Evolutionary conservation across 169 alveolate genomes (phyloP), one percentile per base, ranked within the genome.

Genomic region (Besnoitia besnoiti): DNA sequence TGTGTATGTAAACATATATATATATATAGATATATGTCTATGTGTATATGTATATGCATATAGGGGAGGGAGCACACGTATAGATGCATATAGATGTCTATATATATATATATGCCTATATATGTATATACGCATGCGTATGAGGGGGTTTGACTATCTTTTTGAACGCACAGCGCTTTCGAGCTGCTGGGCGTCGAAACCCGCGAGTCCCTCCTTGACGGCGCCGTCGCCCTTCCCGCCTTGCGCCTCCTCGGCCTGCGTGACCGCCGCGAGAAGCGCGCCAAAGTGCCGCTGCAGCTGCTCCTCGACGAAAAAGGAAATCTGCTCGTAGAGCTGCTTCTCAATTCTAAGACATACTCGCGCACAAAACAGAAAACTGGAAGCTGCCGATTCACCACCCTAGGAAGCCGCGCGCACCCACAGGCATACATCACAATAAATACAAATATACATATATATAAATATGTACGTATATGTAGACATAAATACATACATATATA

Each of bases 241-340:
- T 42, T 39, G 42, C 1, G 39, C 67, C 27, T 14, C 67, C 37
- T 88, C 92, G 21, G 85, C 85, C 19, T 27, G 30, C 44, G 30
- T 30, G 47, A 88, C 92, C 30, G 46, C 37, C 3, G 85, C 33
- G 49, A 88, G 33, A 44, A 88, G 85, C 1, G 33, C 44, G 5
- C 50, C 84, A 40, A 88, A 88, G 46, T 73, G 67, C 19, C 49
- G 33, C 79, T 46, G 51, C 85, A 61, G 85, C 67, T 88, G 92
- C 30, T 55, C 92, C 14, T 88, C 92, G 55, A 61, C 92, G 75
- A 50, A 88, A 35, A 59, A 49, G 76, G 44, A 19, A 24, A 88
- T 59, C 30, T 88, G 92, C 49, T 88, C 88, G 62, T 44, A 50
- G 37, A 88, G 37, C 21, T 33, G 67, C 59, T 61, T 24, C 62